A percentile compares a stretch with the other conserved stretches of the same genome.
Conservation (phyloP, 2,329 filamentous ascomycete genomes). For the Claviceps lovelessii region DNA sequence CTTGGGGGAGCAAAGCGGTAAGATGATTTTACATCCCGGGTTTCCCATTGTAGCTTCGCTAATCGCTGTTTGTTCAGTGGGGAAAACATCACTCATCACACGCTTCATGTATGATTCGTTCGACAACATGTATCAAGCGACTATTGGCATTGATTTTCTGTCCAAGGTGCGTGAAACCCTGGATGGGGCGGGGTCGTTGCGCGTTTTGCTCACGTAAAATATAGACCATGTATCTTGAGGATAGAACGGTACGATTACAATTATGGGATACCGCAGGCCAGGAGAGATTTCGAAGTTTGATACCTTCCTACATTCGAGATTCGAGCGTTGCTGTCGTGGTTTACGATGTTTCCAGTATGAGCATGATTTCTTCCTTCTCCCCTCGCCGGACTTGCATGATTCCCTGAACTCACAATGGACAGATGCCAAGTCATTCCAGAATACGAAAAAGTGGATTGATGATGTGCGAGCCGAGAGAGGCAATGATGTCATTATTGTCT, state of each 20-base stretch:
- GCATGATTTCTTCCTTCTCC: conserved; percentile 2
- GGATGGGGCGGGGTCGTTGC: neutral
- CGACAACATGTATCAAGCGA: conserved; percentile 99
- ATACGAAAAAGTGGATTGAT: conserved; percentile 98
- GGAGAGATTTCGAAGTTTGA: conserved; percentile 90
- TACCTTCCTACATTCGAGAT: conserved; percentile 97
- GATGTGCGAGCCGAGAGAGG: conserved; percentile 92
- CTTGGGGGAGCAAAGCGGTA: conserved; percentile 96
- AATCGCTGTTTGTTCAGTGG: conserved; percentile 45
- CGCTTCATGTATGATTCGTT: conserved; percentile 99
- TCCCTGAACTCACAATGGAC: conserved; percentile 1
- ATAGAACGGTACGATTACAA: conserved; percentile 91
- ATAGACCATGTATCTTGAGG: conserved; percentile 96
- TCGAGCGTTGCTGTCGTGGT: conserved; percentile 96
- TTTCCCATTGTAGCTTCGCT: conserved; percentile 7
- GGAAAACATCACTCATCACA: conserved; percentile 96
- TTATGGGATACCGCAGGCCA: conserved; percentile 98
- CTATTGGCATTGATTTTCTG: conserved; percentile 97
- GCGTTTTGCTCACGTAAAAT: conserved; percentile 1
- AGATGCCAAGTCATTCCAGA: conserved; percentile 93
- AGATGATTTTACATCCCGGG: conserved; percentile 17
- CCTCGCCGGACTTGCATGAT: conserved; percentile 3
- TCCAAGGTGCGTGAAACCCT: conserved; percentile 58
- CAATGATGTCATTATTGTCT: conserved; percentile 96
- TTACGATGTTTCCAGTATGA: conserved; percentile 83